Base-by-base conservation (phyloP, 2,329 filamentous ascomycete species). In the Aspergillus nomiae region DNA sequence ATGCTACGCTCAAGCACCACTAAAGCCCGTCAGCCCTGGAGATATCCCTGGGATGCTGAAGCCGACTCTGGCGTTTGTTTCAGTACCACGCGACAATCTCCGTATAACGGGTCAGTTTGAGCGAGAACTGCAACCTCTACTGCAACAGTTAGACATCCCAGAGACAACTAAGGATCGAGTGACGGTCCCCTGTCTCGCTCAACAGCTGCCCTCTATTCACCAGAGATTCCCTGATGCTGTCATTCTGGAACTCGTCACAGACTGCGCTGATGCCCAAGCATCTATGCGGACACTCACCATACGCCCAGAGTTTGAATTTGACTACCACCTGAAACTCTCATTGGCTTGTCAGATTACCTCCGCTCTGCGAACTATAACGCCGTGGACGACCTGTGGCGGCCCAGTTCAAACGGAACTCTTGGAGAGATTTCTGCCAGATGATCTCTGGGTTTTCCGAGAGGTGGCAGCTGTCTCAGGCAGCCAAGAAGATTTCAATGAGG, bases 321-420 rank as follows among this genome's bases (percentile, higher is more conserved):
- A 26, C 4, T 70, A 63, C 36, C 63, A 71, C 36, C 38, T 72
- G 10, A 71, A 72, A 26, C 57, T 70, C 3, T 69, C 70, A 2
- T 30, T 72, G 4, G 68, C 66, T 2, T 71, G 67, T 56, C 68
- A 69, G n/a, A 66, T 72, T 14, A 70, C 69, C 1, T 70, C 68
- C 10, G 70, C 63, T 10, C 55, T 70, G 5, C 54, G 70, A 38
- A 67, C 69, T 4, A 70, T 72, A 12, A 65, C 64, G 12, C 69
- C 70, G 11, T 72, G 69, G 64, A 59, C 62, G 10, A 58, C 67
- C 0, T 36, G 28, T 7, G 63, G 63, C 1, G 68, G 68, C 7
- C 66, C 60, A 2, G 43, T 65, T 26, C n/a, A 63, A 6, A 66
- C 61, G 3, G 41, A 56, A 19, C 56, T 68, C 14, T 32, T 72